Conservation (phyloP, 2,329 filamentous ascomycete genomes). For the Delphinella strobiligena region DNA sequence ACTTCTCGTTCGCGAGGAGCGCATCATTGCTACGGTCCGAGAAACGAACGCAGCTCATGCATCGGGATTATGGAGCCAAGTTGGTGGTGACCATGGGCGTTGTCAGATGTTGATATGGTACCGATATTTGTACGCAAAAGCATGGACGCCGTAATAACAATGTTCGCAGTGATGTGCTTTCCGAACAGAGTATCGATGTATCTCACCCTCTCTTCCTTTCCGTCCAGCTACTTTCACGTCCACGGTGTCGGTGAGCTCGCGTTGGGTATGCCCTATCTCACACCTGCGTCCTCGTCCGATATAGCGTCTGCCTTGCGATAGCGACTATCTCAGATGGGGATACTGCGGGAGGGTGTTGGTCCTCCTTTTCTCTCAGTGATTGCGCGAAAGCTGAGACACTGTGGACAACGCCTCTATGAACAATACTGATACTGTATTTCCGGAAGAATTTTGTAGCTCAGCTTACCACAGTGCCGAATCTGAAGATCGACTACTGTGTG, state of each 20-base stretch:
- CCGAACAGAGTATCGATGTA: slow-evolving; percentile 39
- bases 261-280: no score
- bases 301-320: no score
- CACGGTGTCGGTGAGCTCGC: no score
- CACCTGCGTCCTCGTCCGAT: no score
- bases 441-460: slow-evolving; percentile 31
- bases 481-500: slow-evolving; percentile 42
- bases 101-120: slow-evolving; percentile 34
- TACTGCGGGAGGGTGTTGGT: no score
- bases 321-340: no score
- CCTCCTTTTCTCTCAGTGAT: no score
- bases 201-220: slow-evolving; percentile 4
- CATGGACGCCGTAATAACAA: no score
- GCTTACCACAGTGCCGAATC: slow-evolving; percentile 26
- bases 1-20: slow-evolving; percentile 33
- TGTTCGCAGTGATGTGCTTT: slow-evolving; percentile 41
- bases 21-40: slow-evolving; percentile 41
- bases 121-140: no score
- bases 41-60: slow-evolving; percentile 28
- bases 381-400: no score
- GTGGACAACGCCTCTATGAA: neutral
- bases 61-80: slow-evolving; percentile 28
- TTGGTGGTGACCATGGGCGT: slow-evolving; percentile 31
- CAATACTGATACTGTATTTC: neutral
- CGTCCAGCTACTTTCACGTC: no score